Percentiles rank a stretch among this genome's conserved stretches.
Evolutionary conservation across 192 early-diverging fungal species (phyloP).

Genomic region (Kickxella alabastrina): DNA sequence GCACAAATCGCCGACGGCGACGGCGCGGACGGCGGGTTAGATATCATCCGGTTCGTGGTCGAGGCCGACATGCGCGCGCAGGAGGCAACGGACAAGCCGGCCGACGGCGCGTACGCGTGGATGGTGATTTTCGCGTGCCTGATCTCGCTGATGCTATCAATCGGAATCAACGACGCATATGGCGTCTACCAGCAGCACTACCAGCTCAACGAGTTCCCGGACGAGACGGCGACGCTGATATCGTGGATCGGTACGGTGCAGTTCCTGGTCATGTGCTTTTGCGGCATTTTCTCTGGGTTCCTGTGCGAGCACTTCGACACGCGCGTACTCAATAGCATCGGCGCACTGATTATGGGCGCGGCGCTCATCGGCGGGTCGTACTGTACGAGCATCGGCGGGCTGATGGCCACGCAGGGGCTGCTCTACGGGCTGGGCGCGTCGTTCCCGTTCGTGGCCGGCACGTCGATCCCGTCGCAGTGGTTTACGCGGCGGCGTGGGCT

Average conservation of each 20-base stretch:
- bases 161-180: conserved; percentile 52
- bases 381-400: conserved; percentile 30
- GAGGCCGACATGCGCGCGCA: conserved; percentile 38
- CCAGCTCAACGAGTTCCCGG: conserved; percentile 43
- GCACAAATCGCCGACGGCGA: too few relatives aligned
- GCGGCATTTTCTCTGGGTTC: conserved; percentile 43
- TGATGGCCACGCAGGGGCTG: conserved; percentile 52
- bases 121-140: conserved; percentile 42
- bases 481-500: conserved; percentile 51
- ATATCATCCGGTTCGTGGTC: conserved; percentile 30
- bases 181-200: conserved; percentile 53
- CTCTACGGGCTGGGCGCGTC: conserved; percentile 51
- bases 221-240: conserved; percentile 34
- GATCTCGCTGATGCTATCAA: conserved; percentile 47
- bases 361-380: conserved; percentile 43
- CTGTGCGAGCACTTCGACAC: conserved; percentile 52
- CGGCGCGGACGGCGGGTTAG: too few relatives aligned
- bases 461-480: conserved; percentile 48
- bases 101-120: conserved; percentile 46
- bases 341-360: conserved; percentile 42
- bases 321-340: conserved; percentile 35
- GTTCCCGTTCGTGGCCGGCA: conserved; percentile 51
- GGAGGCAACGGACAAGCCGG: conserved; percentile 40
- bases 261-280: conserved; percentile 41
- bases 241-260: conserved; percentile 51